Conservation (phyloP, 257 asterid genomes). For the Primulina huaijiensis region DNA sequence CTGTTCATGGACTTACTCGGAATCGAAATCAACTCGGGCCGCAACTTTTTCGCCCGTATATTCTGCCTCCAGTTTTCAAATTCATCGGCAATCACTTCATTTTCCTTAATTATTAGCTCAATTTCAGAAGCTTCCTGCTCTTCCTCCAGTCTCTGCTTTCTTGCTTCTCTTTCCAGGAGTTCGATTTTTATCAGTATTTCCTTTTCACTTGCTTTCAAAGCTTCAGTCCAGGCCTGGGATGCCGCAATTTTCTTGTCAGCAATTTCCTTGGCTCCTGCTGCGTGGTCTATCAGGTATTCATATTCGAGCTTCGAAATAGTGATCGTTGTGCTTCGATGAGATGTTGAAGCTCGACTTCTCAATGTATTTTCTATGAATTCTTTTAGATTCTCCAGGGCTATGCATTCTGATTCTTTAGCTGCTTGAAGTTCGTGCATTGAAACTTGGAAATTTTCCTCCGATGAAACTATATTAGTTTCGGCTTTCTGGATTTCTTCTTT, state of each 20-base stretch:
- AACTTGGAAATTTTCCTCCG: constrained; percentile 57
- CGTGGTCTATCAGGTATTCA: constrained; percentile 47
- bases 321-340: constrained; percentile 32
- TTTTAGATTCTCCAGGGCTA: constrained; percentile 65
- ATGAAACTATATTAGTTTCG: constrained; percentile 48
- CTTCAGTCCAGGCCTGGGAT: constrained; percentile 58
- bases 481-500: constrained; percentile 49
- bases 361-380: constrained; percentile 28
- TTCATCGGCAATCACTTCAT: constrained; percentile 28
- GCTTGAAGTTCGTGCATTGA: constrained; percentile 57
- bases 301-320: constrained; percentile 55
- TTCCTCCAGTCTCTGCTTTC: constrained; percentile 30
- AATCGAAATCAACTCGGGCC: constrained; percentile 4
- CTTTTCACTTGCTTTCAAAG: constrained; percentile 50
- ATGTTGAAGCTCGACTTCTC: constrained; percentile 34
- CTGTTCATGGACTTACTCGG: constrained; percentile 17
- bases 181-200: constrained; percentile 42
- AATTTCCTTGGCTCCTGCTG: constrained; percentile 42
- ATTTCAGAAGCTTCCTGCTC: constrained; percentile 22
- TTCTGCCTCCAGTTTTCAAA: constrained; percentile 30
- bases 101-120: constrained; percentile 23
- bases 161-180: constrained; percentile 26
- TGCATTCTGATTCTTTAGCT: constrained; percentile 62
- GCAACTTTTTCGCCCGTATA: constrained; percentile 6
- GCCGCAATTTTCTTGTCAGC: constrained; percentile 62